These are phyloP conservation scores for Triticum timopheevii DNA, from an alignment of 176 grass and related monocot species.

Conservation along the genomic window DNA sequence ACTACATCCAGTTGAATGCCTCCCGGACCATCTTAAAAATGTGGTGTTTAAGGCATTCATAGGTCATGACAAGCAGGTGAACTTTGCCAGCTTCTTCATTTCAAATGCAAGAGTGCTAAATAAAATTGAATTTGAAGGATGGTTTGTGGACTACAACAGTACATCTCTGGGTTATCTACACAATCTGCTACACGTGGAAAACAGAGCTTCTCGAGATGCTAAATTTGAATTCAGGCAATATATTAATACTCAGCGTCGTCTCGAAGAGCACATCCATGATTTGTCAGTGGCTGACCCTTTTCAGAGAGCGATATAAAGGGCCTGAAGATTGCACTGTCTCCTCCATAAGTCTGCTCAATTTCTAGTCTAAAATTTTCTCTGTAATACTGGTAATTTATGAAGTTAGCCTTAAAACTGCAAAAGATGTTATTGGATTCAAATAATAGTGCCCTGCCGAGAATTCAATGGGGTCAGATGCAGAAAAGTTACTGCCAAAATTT, in stretches of 20 bases:
- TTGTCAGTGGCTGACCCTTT: too few species aligned
- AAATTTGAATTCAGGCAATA: background rate
- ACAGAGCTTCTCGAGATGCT: background rate
- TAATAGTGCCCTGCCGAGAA: background rate
- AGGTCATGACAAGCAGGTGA: background rate
- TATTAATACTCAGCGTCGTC: too few species aligned
- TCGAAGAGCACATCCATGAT: too few species aligned
- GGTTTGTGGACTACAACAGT: background rate
- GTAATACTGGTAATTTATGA: background rate
- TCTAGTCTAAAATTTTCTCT: background rate
- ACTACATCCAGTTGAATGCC: background rate
- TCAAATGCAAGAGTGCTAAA: background rate
- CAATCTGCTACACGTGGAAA: background rate
- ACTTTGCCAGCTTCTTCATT: background rate
- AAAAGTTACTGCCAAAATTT: background rate
- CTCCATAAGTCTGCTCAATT: background rate
- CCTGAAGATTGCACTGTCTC: background rate
- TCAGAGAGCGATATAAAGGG: too few species aligned
- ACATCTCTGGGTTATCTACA: background rate
- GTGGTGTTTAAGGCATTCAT: background rate
- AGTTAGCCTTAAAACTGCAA: too few species aligned
- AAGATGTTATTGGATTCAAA: background rate
- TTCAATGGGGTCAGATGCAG: background rate
- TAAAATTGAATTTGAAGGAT: background rate
- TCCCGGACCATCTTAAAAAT: background rate